Evolutionary conservation across 148 eudicot species (phyloP), one percentile per base, ranked within the genome.

Genomic region (Limonium bicolor): DNA sequence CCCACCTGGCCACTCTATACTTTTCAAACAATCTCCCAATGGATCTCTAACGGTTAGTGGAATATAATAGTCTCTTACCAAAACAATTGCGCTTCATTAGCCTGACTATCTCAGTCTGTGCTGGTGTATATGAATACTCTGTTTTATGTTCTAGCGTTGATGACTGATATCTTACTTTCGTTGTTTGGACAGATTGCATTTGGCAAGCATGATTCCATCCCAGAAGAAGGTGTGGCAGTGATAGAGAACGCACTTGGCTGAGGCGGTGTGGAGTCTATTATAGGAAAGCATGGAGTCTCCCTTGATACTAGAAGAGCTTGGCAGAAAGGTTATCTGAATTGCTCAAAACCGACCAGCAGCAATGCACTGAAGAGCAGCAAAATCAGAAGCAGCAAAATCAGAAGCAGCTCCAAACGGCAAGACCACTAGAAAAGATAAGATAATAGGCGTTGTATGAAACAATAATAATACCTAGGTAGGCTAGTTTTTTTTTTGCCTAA

Each of bases 241-340:
- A 82, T 87, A 20, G 73, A 79, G 55, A 82, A 80, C 66, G 72
- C 72, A 33, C 78, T 65, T 6, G 37, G 79, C 40, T 59, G 80
- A 0, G 83, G 72, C 63, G 76, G 86, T 2, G 53, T 87, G 20
- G 86, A 77, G 44, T 74, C 86, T 0, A 77, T 83, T 12, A 61
- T 87, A 1, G 96, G 96, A 13, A 37, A 59, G 43, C 64, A 74
- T 20, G 94, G 94, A 3, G 96, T 87, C 28, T 87, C 96, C 45
- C 96, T 94, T 27, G 72, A 27, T 11, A 80, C 94, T n/a, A 79
- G 46, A 53, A 54, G 59, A 87, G 83, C 50, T 58, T 87, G 52
- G 94, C 90, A 2, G 50, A 50, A 14, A 67, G 83, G 60, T 31
- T 43, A 17, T 20, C 24, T 24, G 19, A 43, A 14, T 14, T 43